Base-by-base conservation (phyloP, 768 basidiomycete genomes). In the Tephrocybe rancida region DNA sequence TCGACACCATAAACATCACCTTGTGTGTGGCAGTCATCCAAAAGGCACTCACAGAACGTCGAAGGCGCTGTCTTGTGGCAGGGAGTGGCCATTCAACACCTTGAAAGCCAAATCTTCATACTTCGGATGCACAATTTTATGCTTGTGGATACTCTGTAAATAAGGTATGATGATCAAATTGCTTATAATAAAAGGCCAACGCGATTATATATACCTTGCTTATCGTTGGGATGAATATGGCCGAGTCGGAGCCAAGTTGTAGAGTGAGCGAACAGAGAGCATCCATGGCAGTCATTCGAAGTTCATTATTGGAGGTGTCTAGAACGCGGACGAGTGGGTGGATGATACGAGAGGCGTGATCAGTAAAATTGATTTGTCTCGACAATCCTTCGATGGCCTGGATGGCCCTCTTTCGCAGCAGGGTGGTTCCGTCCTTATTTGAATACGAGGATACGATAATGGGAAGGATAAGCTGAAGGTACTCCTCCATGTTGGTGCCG, bases 341-440 rank as follows among this genome's bases (percentile, higher is more conserved):
- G 8, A 99, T 92, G 62, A 98, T 97, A 24, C 95, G 85, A 10
- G 94, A 95, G n/a, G 96, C 93, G 58, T 98, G 95, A 64, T 98
- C 96, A 2, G 92, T 93, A 66, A 99, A 98, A 71, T 98, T 98
- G 62, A 98, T 92, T 50, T 95, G 82, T 58, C 88, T 82, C 5
- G 94, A 95, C 22, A 99, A 73, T 18, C 88, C 90, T 42, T 93
- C 93, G 41, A 98, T 90, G 0, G 93, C 95, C 57, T 90, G 86
- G 35, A 98, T 88, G 0, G 95, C 95, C 44, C 86, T 83, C 70
- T 92, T 93, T 35, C 95, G 85, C 44, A 99, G 74, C 9, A 82
- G 71, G 3, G 83, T 81, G 2, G 86, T 81, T 8, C 83, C 86
- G 54, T 93, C 92, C 1, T 82, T 70, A 25, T 90, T 81, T 67